These are phyloP conservation scores for Stemphylium lycopersici DNA, from an alignment of 2,329 filamentous ascomycete genomes.

Conservation along the genomic window DNA sequence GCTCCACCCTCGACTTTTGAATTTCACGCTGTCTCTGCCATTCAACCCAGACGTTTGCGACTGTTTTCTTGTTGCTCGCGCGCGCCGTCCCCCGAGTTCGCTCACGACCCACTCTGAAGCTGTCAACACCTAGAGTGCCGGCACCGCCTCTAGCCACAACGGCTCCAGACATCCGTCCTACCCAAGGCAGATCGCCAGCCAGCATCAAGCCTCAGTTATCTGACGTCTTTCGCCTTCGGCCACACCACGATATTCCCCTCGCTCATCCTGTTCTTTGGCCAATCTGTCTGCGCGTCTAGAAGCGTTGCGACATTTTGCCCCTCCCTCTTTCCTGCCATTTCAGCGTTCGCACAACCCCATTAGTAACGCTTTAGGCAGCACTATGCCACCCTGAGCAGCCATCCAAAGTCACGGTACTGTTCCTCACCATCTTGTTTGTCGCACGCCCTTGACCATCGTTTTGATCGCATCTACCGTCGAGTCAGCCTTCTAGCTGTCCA, in stretches of 20 bases:
- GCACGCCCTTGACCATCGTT: conserved; percentile 15
- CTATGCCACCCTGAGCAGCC: conserved; percentile 42
- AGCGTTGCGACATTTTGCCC: conserved; percentile 21
- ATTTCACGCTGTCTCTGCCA: conserved; percentile 31
- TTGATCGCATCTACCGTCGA: conserved; percentile 16
- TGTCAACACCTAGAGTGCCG: conserved; percentile 33
- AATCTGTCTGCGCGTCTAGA: conserved; percentile 19
- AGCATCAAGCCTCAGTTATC: conserved; percentile 35
- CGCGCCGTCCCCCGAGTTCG: conserved; percentile 29
- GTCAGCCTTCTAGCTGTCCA: conserved; percentile 30
- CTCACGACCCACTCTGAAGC: conserved; percentile 31
- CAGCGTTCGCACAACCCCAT: conserved; percentile 24
- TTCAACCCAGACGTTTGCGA: conserved; percentile 24
- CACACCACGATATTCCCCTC: conserved; percentile 32
- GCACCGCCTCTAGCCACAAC: conserved; percentile 44
- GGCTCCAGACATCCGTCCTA: conserved; percentile 31
- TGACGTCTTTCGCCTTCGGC: conserved; percentile 30
- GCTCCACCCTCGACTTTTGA: conserved; percentile 29
- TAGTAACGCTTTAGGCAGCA: conserved; percentile 35
- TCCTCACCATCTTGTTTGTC: conserved; percentile 18
- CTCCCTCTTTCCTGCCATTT: conserved; percentile 18
- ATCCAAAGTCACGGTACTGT: conserved; percentile 39
- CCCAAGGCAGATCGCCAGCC: conserved; percentile 43
- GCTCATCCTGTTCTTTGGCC: conserved; percentile 19
- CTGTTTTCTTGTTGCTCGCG: conserved; percentile 27